Evolutionary conservation across 1,139 yeast genomes (phyloP).

Genomic region (Taphrina flavorubra): DNA sequence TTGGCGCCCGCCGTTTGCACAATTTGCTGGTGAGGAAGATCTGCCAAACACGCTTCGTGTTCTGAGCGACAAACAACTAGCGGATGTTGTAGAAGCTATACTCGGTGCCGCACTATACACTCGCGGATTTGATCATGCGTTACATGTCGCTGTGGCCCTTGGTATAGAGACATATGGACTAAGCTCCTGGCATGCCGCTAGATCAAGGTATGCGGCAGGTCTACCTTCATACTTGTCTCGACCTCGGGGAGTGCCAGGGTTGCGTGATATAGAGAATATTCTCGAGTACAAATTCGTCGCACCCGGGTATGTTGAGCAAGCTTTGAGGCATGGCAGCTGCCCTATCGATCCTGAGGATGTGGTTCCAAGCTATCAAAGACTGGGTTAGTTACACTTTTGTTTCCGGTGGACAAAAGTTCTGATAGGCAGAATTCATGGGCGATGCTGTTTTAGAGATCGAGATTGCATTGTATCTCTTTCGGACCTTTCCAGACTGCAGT

Average conservation of each 20-base stretch:
- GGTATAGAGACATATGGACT: slow-evolving; percentile 37
- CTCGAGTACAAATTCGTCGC: slow-evolving; percentile 37
- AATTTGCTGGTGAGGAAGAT: neutral
- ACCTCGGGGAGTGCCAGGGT: slow-evolving; percentile 15
- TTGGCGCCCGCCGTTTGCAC: slow-evolving; percentile 19
- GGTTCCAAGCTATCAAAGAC: slow-evolving; percentile 35
- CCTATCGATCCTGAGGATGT: slow-evolving; percentile 27
- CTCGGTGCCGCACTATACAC: slow-evolving; percentile 38
- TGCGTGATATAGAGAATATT: slow-evolving; percentile 12
- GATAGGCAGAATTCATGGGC: slow-evolving; percentile 43
- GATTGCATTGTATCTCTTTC: slow-evolving; percentile 17
- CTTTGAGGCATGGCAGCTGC: slow-evolving; percentile 42
- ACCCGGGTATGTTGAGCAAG: slow-evolving; percentile 38
- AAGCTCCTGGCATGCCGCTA: slow-evolving; percentile 25
- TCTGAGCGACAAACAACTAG: slow-evolving; percentile 40
- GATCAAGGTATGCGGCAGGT: neutral
- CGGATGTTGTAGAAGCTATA: slow-evolving; percentile 43
- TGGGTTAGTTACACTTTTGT: slow-evolving; percentile 5
- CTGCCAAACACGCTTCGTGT: slow-evolving; percentile 19
- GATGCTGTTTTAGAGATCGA: slow-evolving; percentile 43
- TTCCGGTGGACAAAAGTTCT: slow-evolving; percentile 8
- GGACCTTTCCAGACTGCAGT: slow-evolving; percentile 9
- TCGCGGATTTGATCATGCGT: slow-evolving; percentile 41
- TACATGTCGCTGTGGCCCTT: slow-evolving; percentile 37
- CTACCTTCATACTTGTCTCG: slow-evolving; percentile 7